These are phyloP conservation scores for Phoma herbarum DNA, from an alignment of 2,329 filamentous ascomycete species.

Conservation along the genomic window DNA sequence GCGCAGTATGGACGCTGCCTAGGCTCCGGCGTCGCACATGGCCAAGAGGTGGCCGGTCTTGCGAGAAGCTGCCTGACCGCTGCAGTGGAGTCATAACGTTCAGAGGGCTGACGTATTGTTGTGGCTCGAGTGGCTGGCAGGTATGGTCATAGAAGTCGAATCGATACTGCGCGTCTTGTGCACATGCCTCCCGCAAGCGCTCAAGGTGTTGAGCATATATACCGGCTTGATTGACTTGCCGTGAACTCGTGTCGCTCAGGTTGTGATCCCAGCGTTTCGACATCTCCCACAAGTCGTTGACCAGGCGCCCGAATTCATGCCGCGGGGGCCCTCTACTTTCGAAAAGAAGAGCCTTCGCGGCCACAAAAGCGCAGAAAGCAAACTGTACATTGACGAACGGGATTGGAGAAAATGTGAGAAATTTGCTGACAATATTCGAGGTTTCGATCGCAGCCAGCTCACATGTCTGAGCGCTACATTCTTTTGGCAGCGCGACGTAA, in stretches of 20 bases:
- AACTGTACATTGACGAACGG: slow-evolving; percentile 49
- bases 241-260: neutral
- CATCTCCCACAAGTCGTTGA: slow-evolving; percentile 41
- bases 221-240: slow-evolving; percentile 34
- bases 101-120: slow-evolving; percentile 30
- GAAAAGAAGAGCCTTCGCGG: slow-evolving; percentile 45
- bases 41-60: neutral
- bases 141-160: slow-evolving; percentile 48
- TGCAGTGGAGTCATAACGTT: slow-evolving; percentile 29
- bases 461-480: slow-evolving; percentile 47
- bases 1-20: slow-evolving; percentile 24
- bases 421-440: slow-evolving; percentile 47
- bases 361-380: slow-evolving; percentile 45
- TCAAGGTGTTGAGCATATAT: slow-evolving; percentile 41
- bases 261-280: slow-evolving; percentile 36
- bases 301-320: slow-evolving; percentile 38
- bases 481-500: slow-evolving; percentile 43
- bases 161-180: slow-evolving; percentile 30
- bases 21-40: slow-evolving; percentile 29
- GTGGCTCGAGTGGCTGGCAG: slow-evolving; percentile 29
- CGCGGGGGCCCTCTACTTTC: slow-evolving; percentile 32
- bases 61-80: slow-evolving; percentile 19
- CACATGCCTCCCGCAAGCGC: slow-evolving; percentile 31
- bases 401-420: slow-evolving; percentile 39
- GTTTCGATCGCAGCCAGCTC: slow-evolving; percentile 45